These are phyloP conservation scores for Skeletonema tropicum DNA, from an alignment of 108 stramenopile species.

Conservation along the genomic window DNA sequence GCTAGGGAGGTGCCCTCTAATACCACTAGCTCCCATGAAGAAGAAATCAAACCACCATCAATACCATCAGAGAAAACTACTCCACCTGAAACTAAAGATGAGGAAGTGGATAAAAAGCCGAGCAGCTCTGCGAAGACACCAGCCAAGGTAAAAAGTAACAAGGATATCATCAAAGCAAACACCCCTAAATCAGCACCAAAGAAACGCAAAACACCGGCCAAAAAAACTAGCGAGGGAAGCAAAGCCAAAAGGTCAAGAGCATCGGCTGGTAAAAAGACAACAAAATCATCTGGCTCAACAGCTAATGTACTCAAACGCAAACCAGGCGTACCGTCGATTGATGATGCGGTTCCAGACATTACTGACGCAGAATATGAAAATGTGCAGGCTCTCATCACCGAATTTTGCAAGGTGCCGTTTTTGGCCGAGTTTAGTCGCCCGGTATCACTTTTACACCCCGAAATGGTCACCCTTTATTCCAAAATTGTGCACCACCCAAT, in stretches of 20 bases:
- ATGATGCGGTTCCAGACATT: conserved; percentile 63
- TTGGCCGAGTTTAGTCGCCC: conserved; percentile 90
- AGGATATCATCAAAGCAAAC: conserved; percentile 14
- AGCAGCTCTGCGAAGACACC: not conserved
- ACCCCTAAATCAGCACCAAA: conserved; percentile 17
- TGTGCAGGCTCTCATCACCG: conserved; percentile 70
- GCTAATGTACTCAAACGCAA: conserved; percentile 20
- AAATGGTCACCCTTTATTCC: conserved; percentile 74
- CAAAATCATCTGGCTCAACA: conserved; percentile 10
- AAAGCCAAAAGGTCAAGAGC: conserved; percentile 27
- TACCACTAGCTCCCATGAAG: not conserved
- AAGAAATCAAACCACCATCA: not conserved
- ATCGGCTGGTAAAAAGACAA: conserved; percentile 26
- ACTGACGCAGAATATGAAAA: conserved; percentile 78
- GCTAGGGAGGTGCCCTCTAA: not conserved
- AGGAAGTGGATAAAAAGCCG: not conserved
- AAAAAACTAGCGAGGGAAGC: conserved; percentile 15
- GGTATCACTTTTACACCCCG: conserved; percentile 83
- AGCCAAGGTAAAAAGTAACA: conserved; percentile 12
- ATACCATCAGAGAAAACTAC: not conserved
- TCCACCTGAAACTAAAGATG: not conserved
- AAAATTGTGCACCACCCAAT: conserved; percentile 87
- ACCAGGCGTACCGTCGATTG: conserved; percentile 56
- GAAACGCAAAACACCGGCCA: conserved; percentile 39
- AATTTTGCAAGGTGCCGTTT: conserved; percentile 86